phyloP scores from a whole-genome alignment of 352 stramenopile genomes.

The Phytophthora multivora region DNA sequence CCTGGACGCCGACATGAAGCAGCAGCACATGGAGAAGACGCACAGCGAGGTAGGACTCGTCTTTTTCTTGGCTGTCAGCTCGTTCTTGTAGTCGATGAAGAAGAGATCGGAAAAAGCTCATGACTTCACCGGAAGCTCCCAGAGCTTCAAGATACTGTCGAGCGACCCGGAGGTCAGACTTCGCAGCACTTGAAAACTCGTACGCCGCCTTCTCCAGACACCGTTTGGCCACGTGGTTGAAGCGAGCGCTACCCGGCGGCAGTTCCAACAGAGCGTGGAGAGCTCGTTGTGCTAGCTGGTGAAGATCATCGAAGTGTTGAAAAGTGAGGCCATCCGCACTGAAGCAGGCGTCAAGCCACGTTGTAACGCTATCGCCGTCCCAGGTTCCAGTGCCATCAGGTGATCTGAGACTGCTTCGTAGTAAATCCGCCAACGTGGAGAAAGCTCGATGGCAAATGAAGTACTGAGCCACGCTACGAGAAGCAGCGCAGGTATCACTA shows the following conservation, averaged over 20 bases:
- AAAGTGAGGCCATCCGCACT: conserved; percentile 36
- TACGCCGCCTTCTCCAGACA: conserved; percentile 34
- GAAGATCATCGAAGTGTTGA: conserved; percentile 50
- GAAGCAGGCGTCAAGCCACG: conserved; percentile 72
- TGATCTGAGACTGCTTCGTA: conserved; percentile 25
- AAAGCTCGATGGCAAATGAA: conserved; percentile 36
- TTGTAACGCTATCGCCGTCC: conserved; percentile 20
- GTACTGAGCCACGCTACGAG: conserved; percentile 30
- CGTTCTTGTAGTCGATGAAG: conserved; percentile 34
- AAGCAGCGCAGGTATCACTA: conserved; percentile 6
- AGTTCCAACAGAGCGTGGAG: conserved; percentile 38
- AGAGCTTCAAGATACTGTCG: conserved; percentile 35
- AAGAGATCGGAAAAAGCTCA: conserved; percentile 24
- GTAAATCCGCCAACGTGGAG: conserved; percentile 27
- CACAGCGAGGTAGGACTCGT: conserved; percentile 33
- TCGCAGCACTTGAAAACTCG: conserved; percentile 10
- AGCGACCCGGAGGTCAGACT: conserved; percentile 14
- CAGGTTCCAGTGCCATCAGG: conserved; percentile 9
- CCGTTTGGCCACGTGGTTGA: conserved; percentile 22
- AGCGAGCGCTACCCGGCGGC: conserved; percentile 21
- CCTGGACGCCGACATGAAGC: conserved; percentile 52
- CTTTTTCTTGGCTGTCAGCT: conserved; percentile 18
- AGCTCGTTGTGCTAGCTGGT: conserved; percentile 41
- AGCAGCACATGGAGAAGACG: conserved; percentile 50
- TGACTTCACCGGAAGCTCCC: conserved; percentile 25